These are phyloP conservation scores for Kurtzmaniella natalensis DNA, from an alignment of 1,139 yeast genomes.

Conservation along the genomic window DNA sequence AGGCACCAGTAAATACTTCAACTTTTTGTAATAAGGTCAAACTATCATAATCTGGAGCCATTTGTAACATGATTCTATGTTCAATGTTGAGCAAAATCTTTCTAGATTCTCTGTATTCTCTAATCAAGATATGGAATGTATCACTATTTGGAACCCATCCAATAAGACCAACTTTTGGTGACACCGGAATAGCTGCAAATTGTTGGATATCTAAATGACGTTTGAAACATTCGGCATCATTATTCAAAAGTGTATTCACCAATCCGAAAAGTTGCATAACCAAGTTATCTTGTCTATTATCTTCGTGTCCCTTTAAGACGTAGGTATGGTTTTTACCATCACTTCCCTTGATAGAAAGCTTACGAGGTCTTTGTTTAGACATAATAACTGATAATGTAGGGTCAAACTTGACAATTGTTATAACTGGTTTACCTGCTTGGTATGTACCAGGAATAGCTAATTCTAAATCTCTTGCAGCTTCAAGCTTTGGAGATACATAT, in stretches of 20 bases:
- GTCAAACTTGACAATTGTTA: constrained; percentile 70
- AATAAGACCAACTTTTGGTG: constrained; percentile 93
- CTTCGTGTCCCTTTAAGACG: constrained; percentile 91
- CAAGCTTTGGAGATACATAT: constrained; percentile 86
- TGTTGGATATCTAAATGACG: constrained; percentile 91
- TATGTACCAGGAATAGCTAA: constrained; percentile 95
- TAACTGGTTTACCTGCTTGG: constrained; percentile 75
- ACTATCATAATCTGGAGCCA: constrained; percentile 97
- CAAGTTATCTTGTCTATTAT: constrained; percentile 92
- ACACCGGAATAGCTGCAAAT: constrained; percentile 88
- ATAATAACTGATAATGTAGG: constrained; percentile 86
- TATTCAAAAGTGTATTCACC: constrained; percentile 82
- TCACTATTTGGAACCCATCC: constrained; percentile 99
- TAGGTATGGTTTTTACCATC: constrained; percentile 89
- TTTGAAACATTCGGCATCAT: constrained; percentile 94
- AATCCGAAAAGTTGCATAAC: constrained; percentile 98
- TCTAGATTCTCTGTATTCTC: constrained; percentile 89
- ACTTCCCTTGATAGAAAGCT: constrained; percentile 72
- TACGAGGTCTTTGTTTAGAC: constrained; percentile 94
- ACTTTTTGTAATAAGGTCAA: constrained; percentile 86
- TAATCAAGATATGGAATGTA: constrained; percentile 88
- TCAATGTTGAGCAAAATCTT: constrained; percentile 88
- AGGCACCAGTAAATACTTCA: constrained; percentile 92
- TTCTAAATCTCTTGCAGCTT: constrained; percentile 74
- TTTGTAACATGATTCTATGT: constrained; percentile 91